Evolutionary conservation across 345 rosid genomes (phyloP).

Genomic region (Brassica cretica): DNA sequence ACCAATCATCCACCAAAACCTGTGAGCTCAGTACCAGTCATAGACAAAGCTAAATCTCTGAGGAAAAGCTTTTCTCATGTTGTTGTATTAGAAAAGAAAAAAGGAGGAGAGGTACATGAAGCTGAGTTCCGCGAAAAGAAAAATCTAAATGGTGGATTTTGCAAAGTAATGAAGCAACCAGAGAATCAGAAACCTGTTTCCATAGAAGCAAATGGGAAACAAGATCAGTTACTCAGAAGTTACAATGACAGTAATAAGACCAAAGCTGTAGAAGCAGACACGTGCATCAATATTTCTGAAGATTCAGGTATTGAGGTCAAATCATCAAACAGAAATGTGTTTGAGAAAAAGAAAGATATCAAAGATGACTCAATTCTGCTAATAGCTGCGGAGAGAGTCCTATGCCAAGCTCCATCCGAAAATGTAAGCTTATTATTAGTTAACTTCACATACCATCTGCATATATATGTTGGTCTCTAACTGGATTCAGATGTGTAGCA

Average conservation of each 20-base stretch:
- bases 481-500: constrained; percentile 31
- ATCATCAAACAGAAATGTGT: constrained; percentile 20
- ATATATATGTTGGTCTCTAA: neutral
- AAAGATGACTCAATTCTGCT: constrained; percentile 41
- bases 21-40: constrained; percentile 21
- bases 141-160: constrained; percentile 36
- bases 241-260: constrained; percentile 38
- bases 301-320: constrained; percentile 35
- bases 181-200: constrained; percentile 40
- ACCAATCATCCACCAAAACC: constrained; percentile 34
- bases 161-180: constrained; percentile 36
- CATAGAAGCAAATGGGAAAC: constrained; percentile 46
- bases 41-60: constrained; percentile 39
- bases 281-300: constrained; percentile 28
- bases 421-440: constrained; percentile 48
- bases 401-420: constrained; percentile 37
- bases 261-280: constrained; percentile 44
- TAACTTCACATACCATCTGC: constrained; percentile 3
- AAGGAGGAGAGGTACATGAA: constrained; percentile 33
- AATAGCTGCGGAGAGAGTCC: constrained; percentile 32
- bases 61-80: constrained; percentile 42
- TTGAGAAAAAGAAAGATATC: constrained; percentile 40
- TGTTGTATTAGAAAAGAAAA: constrained; percentile 25
- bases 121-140: constrained; percentile 41
- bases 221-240: constrained; percentile 32